Conservation (phyloP, 2,329 filamentous ascomycete genomes). For the Colletotrichum tamarilloi region DNA sequence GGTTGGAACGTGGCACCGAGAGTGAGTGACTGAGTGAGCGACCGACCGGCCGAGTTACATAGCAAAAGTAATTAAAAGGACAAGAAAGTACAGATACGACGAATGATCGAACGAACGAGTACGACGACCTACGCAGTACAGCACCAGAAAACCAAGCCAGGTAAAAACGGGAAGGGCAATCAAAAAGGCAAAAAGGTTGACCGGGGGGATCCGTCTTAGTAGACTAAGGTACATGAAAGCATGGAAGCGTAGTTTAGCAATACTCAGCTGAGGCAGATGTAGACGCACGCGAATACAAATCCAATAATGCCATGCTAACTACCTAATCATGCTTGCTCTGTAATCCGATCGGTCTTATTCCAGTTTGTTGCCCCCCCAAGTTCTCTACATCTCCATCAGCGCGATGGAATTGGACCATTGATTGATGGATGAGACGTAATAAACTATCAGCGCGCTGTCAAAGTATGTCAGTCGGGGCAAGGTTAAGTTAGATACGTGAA, state of each 20-base stretch:
- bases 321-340: background rate
- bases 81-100: background rate
- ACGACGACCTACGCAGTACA: conserved; percentile 1
- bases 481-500: background rate
- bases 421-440: background rate
- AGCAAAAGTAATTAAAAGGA: background rate
- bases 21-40: background rate
- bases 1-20: background rate
- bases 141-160: conserved; percentile 23
- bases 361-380: background rate
- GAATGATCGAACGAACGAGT: background rate
- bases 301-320: background rate
- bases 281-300: conserved; percentile 2
- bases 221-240: background rate
- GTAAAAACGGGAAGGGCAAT: conserved; percentile 29
- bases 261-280: conserved; percentile 20
- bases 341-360: background rate
- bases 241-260: conserved; percentile 7
- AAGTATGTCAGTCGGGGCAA: background rate
- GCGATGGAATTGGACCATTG: background rate
- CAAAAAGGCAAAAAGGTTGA: conserved; percentile 23
- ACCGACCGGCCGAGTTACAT: background rate
- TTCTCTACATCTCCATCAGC: background rate
- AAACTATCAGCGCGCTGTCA: background rate
- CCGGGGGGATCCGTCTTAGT: conserved; percentile 27